Conservation (phyloP, 352 stramenopile genomes). For the Pythium myriotylum region DNA sequence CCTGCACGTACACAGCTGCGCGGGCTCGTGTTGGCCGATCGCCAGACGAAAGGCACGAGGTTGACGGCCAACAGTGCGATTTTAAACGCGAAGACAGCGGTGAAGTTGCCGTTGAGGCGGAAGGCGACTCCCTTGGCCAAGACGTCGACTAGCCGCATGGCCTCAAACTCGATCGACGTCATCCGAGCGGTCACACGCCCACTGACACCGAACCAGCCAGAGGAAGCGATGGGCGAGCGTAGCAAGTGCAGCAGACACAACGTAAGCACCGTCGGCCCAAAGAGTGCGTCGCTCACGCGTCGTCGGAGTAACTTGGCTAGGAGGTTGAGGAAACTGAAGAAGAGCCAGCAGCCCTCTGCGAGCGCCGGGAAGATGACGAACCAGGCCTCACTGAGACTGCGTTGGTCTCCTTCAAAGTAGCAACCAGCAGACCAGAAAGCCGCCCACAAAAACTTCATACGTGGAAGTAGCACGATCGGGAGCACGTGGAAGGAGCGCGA, state of each 20-base stretch:
- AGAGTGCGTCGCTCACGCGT: slow-evolving; percentile 36
- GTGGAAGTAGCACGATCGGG: slow-evolving; percentile 42
- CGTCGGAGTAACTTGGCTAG: slow-evolving; percentile 32
- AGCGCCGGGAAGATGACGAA: slow-evolving; percentile 42
- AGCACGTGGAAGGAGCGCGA: slow-evolving; percentile 45
- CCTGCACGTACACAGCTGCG: slow-evolving; percentile 17
- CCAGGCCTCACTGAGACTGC: slow-evolving; percentile 43
- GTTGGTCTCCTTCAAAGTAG: slow-evolving; percentile 50
- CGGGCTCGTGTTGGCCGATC: slow-evolving; percentile 13
- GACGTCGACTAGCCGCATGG: slow-evolving; percentile 25
- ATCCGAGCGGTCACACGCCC: slow-evolving; percentile 29
- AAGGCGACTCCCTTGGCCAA: slow-evolving; percentile 26
- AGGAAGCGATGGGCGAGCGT: slow-evolving; percentile 26
- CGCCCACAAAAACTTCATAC: slow-evolving; percentile 42
- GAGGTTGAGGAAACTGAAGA: slow-evolving; percentile 41
- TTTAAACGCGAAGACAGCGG: slow-evolving; percentile 30
- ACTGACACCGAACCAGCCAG: slow-evolving; percentile 25
- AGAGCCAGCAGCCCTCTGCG: slow-evolving; percentile 28
- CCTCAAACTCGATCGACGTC: slow-evolving; percentile 31
- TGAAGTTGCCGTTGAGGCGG: slow-evolving; percentile 34
- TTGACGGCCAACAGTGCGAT: slow-evolving; percentile 31
- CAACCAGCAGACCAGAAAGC: slow-evolving; percentile 46
- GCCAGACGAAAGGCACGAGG: slow-evolving; percentile 25
- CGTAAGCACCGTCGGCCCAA: slow-evolving; percentile 34
- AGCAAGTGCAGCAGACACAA: slow-evolving; percentile 33